Percentiles rank a stretch among this genome's conserved stretches.
These are phyloP conservation scores for Primulina huaijiensis DNA, from an alignment of 257 asterid genomes.

Conservation along the genomic window DNA sequence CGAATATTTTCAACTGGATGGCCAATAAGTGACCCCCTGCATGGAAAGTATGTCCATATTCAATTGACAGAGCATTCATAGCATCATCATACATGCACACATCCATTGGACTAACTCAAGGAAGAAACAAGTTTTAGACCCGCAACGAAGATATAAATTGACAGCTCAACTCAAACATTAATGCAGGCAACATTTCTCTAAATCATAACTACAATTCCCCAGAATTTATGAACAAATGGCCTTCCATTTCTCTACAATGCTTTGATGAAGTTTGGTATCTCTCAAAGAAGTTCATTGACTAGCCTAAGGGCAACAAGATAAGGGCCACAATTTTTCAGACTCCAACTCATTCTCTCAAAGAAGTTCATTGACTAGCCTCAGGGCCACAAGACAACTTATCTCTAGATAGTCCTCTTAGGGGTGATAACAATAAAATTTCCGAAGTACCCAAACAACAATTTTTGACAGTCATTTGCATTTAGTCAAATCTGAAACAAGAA, in stretches of 20 bases:
- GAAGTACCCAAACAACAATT: slow-evolving; percentile 10
- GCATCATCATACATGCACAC: not conserved
- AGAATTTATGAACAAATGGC: too few relatives aligned
- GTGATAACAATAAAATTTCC: not conserved
- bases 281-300: slow-evolving; percentile 15
- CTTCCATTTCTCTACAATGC: not conserved
- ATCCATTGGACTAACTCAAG: not conserved
- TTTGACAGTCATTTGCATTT: not conserved
- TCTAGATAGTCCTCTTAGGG: not conserved
- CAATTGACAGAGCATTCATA: not conserved
- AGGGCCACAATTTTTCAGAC: too few relatives aligned
- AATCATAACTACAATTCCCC: not conserved
- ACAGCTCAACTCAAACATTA: not conserved
- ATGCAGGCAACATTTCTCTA: not conserved
- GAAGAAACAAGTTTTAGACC: not conserved
- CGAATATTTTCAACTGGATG: slow-evolving; percentile 96
- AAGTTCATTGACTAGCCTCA: slow-evolving; percentile 14
- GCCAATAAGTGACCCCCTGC: slow-evolving; percentile 97
- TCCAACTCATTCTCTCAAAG: not conserved
- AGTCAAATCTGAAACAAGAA: not conserved
- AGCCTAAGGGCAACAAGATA: not conserved
- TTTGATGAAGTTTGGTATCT: not conserved
- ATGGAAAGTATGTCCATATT: slow-evolving; percentile 26
- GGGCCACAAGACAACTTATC: not conserved
- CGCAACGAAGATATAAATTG: not conserved